Conservation (phyloP, 202 grass and related monocot genomes). For the Brachypodium distachyon region DNA sequence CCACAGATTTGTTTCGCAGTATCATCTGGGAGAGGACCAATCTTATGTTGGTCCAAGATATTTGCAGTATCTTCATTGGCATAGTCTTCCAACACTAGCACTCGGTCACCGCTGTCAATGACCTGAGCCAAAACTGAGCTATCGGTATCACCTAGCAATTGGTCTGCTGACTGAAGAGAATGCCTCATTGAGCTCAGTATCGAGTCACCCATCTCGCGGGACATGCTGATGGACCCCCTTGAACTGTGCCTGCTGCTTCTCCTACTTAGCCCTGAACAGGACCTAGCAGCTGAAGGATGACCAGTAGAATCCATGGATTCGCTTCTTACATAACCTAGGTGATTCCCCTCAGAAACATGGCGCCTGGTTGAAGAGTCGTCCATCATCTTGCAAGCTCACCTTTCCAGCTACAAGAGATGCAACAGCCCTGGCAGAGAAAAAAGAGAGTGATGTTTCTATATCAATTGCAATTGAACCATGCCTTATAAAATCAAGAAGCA, state of each 20-base stretch:
- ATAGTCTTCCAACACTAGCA: conserved; percentile 23
- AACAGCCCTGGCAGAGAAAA: background rate
- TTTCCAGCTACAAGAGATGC: background rate
- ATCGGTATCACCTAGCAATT: conserved; percentile 51
- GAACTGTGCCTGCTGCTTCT: conserved; percentile 38
- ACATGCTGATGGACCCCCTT: conserved; percentile 53
- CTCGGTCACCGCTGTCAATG: conserved; percentile 60
- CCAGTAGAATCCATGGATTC: conserved; percentile 28
- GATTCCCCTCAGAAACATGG: background rate
- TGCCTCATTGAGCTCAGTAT: conserved; percentile 65
- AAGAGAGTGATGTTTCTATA: background rate
- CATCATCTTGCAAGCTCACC: conserved; percentile 13
- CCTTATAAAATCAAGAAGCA: conserved; percentile 2
- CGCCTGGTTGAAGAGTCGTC: conserved; percentile 17
- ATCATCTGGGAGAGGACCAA: conserved; percentile 33
- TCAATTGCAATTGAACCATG: background rate
- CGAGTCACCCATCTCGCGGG: conserved; percentile 44
- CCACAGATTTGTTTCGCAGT: background rate
- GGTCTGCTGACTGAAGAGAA: conserved; percentile 54
- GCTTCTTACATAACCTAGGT: conserved; percentile 23
- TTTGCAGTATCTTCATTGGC: conserved; percentile 19
- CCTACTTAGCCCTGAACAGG: conserved; percentile 26
- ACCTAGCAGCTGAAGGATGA: conserved; percentile 25
- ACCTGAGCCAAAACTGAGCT: conserved; percentile 55
- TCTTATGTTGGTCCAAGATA: conserved; percentile 13